Percentiles rank a stretch among this genome's conserved stretches.
These are phyloP conservation scores for Coemansia sp. DNA, from an alignment of 192 early-diverging fungal species.

Conservation along the genomic window DNA sequence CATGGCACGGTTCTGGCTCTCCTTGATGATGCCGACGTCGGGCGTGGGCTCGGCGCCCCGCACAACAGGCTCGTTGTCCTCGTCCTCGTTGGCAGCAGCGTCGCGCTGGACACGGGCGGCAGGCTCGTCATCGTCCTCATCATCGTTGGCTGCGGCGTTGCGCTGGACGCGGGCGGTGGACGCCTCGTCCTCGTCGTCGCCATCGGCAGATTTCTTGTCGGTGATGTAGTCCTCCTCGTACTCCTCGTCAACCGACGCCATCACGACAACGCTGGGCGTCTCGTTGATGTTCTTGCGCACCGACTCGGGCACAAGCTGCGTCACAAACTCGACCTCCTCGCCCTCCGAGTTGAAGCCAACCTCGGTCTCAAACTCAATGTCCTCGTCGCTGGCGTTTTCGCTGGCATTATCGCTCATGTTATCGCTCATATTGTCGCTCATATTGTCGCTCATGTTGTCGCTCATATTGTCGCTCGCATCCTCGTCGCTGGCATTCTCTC, in stretches of 20 bases:
- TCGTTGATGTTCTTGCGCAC: constrained; percentile 21
- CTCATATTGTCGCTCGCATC: constrained; percentile 1
- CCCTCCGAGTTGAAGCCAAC: constrained; percentile 31
- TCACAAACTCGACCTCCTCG: constrained; percentile 38
- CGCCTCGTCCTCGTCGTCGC: neutral
- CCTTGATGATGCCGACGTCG: constrained; percentile 32
- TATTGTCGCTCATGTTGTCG: neutral
- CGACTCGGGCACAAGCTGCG: constrained; percentile 27
- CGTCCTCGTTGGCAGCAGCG: no score
- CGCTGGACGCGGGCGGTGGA: no score
- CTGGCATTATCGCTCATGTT: constrained; percentile 4
- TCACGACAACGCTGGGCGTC: constrained; percentile 40
- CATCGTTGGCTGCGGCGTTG: neutral
- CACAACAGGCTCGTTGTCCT: constrained; percentile 7
- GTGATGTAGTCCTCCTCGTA: constrained; percentile 43
- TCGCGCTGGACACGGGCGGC: constrained; percentile 16
- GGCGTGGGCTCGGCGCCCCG: constrained; percentile 31
- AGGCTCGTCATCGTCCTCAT: neutral
- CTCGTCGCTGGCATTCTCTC: constrained; percentile 5
- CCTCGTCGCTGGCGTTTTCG: constrained; percentile 14
- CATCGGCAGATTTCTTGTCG: neutral
- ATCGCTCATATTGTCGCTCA: neutral
- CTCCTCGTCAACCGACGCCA: constrained; percentile 44
- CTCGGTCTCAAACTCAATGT: constrained; percentile 29
- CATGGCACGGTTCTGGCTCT: constrained; percentile 47